phyloP scores from a whole-genome alignment of 306 rosid genomes.

The Biancaea sappan region DNA sequence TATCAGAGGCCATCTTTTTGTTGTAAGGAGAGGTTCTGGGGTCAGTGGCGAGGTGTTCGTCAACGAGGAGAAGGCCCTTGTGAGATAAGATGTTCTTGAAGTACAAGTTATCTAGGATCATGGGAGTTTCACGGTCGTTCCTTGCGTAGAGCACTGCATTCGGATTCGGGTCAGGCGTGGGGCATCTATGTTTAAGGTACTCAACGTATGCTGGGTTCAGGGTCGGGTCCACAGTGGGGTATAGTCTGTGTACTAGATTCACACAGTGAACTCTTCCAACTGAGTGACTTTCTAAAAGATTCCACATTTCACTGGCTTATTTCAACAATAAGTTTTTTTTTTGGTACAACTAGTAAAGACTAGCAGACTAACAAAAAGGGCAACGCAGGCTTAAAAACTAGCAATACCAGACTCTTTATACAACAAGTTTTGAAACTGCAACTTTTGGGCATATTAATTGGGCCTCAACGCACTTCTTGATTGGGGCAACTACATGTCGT shows the following conservation, averaged over 20 bases:
- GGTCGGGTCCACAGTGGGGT: conserved; percentile 65
- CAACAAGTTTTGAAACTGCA: too few relatives aligned
- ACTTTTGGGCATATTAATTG: too few relatives aligned
- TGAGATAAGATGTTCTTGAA: conserved; percentile 64
- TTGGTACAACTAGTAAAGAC: too few relatives aligned
- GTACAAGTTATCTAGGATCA: conserved; percentile 78
- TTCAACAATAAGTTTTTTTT: too few relatives aligned
- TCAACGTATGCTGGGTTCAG: conserved; percentile 54
- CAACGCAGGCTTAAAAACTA: too few relatives aligned
- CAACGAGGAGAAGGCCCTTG: conserved; percentile 71
- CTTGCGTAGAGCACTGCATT: conserved; percentile 54
- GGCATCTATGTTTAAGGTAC: conserved; percentile 74
- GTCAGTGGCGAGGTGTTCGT: conserved; percentile 60
- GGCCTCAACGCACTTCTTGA: too few relatives aligned
- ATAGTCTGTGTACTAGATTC: conserved; percentile 63
- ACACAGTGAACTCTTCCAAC: conserved; percentile 82
- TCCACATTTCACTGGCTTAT: too few relatives aligned
- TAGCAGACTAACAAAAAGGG: too few relatives aligned
- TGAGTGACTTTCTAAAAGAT: too few relatives aligned
- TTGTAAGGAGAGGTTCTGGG: conserved; percentile 69
- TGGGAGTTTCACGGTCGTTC: conserved; percentile 69
- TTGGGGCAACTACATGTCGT: too few relatives aligned
- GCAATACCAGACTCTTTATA: too few relatives aligned
- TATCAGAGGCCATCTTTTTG: conserved; percentile 72
- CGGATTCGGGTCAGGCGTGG: conserved; percentile 66